phyloP scores from a whole-genome alignment of 345 rosid genomes.

The Brassica carinata region DNA sequence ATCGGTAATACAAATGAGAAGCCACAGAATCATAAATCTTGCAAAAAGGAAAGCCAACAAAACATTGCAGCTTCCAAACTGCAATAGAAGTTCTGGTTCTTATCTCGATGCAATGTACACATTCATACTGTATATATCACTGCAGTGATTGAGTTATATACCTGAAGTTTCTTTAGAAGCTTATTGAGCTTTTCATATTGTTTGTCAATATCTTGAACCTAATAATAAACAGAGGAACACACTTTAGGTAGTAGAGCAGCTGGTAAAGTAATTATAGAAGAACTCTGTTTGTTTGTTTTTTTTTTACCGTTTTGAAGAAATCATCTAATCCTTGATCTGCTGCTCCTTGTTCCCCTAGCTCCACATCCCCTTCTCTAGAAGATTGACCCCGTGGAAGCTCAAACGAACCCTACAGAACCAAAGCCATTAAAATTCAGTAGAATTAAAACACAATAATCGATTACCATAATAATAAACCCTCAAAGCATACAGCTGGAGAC shows the following conservation, averaged over 20 bases:
- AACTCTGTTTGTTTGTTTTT: not conserved
- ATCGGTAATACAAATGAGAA: not conserved
- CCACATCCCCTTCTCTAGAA: conserved; percentile 64
- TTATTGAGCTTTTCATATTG: conserved; percentile 78
- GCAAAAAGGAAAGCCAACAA: not conserved
- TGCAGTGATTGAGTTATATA: conserved; percentile 15
- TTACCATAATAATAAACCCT: not conserved
- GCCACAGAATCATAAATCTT: not conserved
- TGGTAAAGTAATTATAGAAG: not conserved
- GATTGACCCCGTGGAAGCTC: conserved; percentile 76
- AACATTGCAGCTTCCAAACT: not conserved
- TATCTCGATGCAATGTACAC: too few relatives aligned
- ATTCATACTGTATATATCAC: too few relatives aligned
- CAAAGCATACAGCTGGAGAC: too few relatives aligned
- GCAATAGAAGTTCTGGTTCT: too few relatives aligned
- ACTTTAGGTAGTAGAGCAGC: not conserved
- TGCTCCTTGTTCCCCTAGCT: conserved; percentile 59
- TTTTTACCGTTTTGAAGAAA: conserved; percentile 81
- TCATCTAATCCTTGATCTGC: conserved; percentile 79
- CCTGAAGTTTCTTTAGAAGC: conserved; percentile 91
- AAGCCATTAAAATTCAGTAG: not conserved
- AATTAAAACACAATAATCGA: not conserved
- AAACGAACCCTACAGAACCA: conserved; percentile 67
- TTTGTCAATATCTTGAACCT: conserved; percentile 94
- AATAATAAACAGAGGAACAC: conserved; percentile 32